phyloP scores from a whole-genome alignment of 208 protist genomes.

The Herpetomonas samuelpessoai region DNA sequence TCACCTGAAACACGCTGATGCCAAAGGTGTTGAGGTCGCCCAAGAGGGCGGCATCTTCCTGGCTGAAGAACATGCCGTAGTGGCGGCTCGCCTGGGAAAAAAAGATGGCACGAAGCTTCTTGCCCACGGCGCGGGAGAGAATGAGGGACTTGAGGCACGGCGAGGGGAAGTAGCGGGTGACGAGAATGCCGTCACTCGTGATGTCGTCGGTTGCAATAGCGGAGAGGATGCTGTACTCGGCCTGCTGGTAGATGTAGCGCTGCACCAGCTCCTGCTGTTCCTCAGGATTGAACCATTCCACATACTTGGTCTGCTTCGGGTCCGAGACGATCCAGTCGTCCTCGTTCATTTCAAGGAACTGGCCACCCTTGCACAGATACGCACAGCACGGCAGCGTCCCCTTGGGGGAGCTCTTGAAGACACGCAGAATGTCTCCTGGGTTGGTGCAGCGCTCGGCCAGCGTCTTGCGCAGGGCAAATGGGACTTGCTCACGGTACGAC shows the following conservation, averaged over 20 bases:
- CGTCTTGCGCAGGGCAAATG: slow-evolving; percentile 83
- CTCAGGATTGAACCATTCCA: slow-evolving; percentile 64
- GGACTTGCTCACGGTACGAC: slow-evolving; percentile 89
- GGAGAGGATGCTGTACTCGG: slow-evolving; percentile 88
- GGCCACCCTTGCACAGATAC: slow-evolving; percentile 87
- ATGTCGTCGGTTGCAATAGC: slow-evolving; percentile 90
- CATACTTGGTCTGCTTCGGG: slow-evolving; percentile 61
- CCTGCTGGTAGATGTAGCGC: slow-evolving; percentile 84
- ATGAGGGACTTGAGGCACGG: slow-evolving; percentile 91
- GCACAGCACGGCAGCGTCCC: slow-evolving; percentile 70
- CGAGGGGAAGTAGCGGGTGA: slow-evolving; percentile 90
- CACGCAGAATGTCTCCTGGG: slow-evolving; percentile 55
- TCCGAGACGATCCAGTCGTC: slow-evolving; percentile 86
- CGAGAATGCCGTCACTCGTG: slow-evolving; percentile 87
- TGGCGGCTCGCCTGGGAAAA: slow-evolving; percentile 77
- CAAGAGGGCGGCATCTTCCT: slow-evolving; percentile 86
- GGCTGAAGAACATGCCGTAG: slow-evolving; percentile 89
- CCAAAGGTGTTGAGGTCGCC: slow-evolving; percentile 88
- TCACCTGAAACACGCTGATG: slow-evolving; percentile 85
- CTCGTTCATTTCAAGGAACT: slow-evolving; percentile 82
- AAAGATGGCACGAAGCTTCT: slow-evolving; percentile 85
- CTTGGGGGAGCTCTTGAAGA: slow-evolving; percentile 79
- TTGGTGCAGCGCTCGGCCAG: slow-evolving; percentile 65
- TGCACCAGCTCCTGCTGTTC: slow-evolving; percentile 73
- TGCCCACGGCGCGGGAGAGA: slow-evolving; percentile 76